Evolutionary conservation across 176 grass and related monocot genomes (phyloP).

Genomic region (Cenchrus americanus): DNA sequence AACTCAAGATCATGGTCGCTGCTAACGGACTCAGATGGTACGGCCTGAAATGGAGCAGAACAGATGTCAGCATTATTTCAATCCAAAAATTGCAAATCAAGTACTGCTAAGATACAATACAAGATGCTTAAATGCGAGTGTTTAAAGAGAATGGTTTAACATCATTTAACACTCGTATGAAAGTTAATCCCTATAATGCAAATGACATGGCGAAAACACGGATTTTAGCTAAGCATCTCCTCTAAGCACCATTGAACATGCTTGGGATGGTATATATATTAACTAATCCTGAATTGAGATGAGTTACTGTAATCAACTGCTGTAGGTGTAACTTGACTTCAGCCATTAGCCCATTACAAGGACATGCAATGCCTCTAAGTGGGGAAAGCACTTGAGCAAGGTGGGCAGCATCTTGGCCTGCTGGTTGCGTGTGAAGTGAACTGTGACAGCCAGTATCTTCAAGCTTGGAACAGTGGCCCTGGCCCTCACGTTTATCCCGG

Average conservation of each 20-base stretch:
- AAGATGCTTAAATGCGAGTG: not conserved
- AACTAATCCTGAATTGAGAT: not conserved
- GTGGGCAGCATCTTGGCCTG: constrained; percentile 37
- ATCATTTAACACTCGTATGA: no score
- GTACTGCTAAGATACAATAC: not conserved
- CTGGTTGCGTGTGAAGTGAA: constrained; percentile 13
- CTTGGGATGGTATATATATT: not conserved
- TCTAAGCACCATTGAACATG: not conserved
- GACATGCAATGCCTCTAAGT: constrained; percentile 40
- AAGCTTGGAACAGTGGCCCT: constrained; percentile 11
- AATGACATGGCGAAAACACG: not conserved
- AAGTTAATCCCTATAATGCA: not conserved
- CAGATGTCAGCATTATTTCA: constrained; percentile 3
- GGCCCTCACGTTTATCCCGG: constrained; percentile 12
- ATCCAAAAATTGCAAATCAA: not conserved
- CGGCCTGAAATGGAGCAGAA: constrained; percentile 9
- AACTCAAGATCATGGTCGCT: not conserved
- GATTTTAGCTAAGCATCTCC: not conserved
- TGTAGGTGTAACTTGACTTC: not conserved
- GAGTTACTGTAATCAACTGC: not conserved
- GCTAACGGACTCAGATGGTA: not conserved
- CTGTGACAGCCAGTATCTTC: constrained; percentile 35
- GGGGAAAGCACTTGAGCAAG: constrained; percentile 41
- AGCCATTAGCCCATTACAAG: constrained; percentile 21
- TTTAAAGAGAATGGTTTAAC: not conserved